These are phyloP conservation scores for Pseudozyma tsukubaensis DNA, from an alignment of 1,284 basidiomycete genomes.

Conservation along the genomic window DNA sequence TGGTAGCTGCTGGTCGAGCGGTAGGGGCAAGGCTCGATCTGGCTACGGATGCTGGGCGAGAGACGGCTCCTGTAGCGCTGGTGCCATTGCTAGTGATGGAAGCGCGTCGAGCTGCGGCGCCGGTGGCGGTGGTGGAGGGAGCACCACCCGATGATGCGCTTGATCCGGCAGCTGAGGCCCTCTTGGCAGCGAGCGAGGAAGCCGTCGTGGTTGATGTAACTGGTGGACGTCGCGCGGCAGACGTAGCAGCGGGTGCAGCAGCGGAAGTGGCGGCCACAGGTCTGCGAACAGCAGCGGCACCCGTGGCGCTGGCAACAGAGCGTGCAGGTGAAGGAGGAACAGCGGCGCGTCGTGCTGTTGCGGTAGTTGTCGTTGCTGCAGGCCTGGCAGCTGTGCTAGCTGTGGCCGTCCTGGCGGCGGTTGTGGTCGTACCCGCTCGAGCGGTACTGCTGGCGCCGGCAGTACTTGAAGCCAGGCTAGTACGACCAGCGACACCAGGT, in stretches of 20 bases:
- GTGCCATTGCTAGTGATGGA: slow-evolving; percentile 45
- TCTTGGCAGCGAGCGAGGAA: slow-evolving; percentile 26
- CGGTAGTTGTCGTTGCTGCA: slow-evolving; percentile 15
- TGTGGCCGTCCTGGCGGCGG: slow-evolving; percentile 24
- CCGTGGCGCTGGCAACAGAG: slow-evolving; percentile 18
- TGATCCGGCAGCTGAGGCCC: slow-evolving; percentile 29
- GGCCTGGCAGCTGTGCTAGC: slow-evolving; percentile 22
- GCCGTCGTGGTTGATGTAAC: slow-evolving; percentile 27
- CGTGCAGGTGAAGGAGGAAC: slow-evolving; percentile 46
- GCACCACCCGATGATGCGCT: slow-evolving; percentile 29
- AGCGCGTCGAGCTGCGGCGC: slow-evolving; percentile 39
- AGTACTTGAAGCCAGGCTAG: slow-evolving; percentile 29
- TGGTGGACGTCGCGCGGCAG: slow-evolving; percentile 41
- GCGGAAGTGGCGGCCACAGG: slow-evolving; percentile 20
- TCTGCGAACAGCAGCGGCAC: slow-evolving; percentile 25
- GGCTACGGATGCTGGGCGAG: slow-evolving; percentile 29
- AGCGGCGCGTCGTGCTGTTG: slow-evolving; percentile 26
- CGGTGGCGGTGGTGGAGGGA: slow-evolving; percentile 24
- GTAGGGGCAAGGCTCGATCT: slow-evolving; percentile 30
- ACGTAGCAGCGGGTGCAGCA: slow-evolving; percentile 23
- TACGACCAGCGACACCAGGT: slow-evolving; percentile 26
- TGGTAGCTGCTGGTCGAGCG: slow-evolving; percentile 12
- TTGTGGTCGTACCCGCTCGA: slow-evolving; percentile 12
- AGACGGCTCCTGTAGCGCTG: slow-evolving; percentile 22
- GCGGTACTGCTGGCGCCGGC: slow-evolving; percentile 6